These are phyloP conservation scores for Pyricularia sp. DNA, from an alignment of 2,329 filamentous ascomycete species.

Conservation along the genomic window DNA sequence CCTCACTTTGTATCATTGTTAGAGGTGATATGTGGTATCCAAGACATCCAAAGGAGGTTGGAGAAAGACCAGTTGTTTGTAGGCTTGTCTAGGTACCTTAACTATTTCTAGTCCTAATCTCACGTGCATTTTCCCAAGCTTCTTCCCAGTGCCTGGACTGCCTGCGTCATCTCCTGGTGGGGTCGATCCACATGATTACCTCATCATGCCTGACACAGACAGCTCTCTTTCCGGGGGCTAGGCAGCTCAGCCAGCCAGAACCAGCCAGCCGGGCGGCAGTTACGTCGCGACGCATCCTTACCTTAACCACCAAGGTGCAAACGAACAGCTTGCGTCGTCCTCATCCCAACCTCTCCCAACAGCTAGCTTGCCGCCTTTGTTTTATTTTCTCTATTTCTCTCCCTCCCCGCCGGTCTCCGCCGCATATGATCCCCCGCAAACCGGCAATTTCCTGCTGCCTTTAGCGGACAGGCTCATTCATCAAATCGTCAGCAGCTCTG, in stretches of 20 bases:
- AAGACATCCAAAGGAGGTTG: background rate
- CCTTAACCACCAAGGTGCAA: background rate
- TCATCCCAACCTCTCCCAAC: background rate
- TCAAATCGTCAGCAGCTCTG: background rate
- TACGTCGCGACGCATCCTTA: background rate
- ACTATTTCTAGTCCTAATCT: too few relatives aligned
- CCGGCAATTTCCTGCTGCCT: background rate
- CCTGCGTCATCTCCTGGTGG: background rate
- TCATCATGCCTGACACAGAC: background rate
- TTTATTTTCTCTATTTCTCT: too few relatives aligned
- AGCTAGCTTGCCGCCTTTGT: background rate
- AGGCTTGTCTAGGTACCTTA: too few relatives aligned
- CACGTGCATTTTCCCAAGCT: background rate
- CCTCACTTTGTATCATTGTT: background rate
- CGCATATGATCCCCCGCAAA: background rate
- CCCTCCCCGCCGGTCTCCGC: background rate
- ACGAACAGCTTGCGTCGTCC: constrained; percentile 4
- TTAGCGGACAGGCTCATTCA: background rate
- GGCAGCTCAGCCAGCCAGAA: background rate
- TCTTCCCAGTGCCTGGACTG: background rate
- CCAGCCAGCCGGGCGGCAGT: background rate
- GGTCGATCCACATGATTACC: background rate
- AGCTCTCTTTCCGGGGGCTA: background rate
- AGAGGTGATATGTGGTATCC: background rate
- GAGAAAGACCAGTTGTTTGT: too few relatives aligned